Evolutionary conservation across 371 early-diverging fungal species (phyloP).

Genomic region (Capillidium heterosporum): DNA sequence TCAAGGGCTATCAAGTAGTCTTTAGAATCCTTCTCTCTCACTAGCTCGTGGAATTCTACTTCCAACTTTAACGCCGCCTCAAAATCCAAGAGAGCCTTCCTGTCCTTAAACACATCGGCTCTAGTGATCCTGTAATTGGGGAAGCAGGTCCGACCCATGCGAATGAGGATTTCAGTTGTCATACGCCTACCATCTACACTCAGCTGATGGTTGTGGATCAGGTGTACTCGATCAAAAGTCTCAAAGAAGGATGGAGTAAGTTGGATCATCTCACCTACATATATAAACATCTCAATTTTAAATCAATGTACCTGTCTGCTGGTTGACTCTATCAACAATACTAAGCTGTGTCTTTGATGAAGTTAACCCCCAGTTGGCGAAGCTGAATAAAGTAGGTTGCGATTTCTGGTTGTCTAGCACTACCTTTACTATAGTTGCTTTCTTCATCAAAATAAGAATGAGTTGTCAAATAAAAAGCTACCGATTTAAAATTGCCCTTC

Average conservation of each 20-base stretch:
- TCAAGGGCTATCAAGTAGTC: constrained; percentile 13
- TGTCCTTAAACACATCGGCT: constrained; percentile 23
- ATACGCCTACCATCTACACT: constrained; percentile 18
- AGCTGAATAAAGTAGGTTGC: neutral
- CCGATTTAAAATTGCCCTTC: neutral
- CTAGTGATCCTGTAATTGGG: constrained; percentile 29
- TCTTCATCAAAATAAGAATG: neutral
- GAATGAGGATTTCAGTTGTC: constrained; percentile 28
- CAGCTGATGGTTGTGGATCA: constrained; percentile 25
- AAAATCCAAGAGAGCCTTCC: constrained; percentile 30
- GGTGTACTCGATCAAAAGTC: constrained; percentile 25
- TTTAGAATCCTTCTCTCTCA: constrained; percentile 10
- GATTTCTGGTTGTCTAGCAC: neutral
- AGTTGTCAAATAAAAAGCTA: neutral
- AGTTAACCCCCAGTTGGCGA: neutral
- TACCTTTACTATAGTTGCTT: neutral
- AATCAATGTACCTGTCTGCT: neutral
- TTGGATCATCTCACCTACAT: neutral
- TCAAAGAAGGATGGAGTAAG: neutral
- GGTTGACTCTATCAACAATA: neutral
- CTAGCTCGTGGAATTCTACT: constrained; percentile 13
- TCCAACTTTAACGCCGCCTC: constrained; percentile 24
- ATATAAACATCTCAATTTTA: neutral
- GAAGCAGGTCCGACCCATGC: constrained; percentile 29
- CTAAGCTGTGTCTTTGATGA: neutral